Evolutionary conservation across 495 filamentous ascomycete species (phyloP).

Genomic region (Terfezia claveryi): DNA sequence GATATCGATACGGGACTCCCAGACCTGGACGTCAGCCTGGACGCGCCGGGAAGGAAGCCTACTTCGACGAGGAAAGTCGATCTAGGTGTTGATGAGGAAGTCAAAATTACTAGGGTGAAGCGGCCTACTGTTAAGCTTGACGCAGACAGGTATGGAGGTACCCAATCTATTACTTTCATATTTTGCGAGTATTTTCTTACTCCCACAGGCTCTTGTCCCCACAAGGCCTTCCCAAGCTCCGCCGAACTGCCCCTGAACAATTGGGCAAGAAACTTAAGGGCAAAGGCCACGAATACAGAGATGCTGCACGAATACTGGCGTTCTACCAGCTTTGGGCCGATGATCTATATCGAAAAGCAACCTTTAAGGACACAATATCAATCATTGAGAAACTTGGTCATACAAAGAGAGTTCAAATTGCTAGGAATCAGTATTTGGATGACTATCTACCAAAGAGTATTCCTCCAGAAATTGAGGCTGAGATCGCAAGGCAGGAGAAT

Average conservation of each 20-base stretch:
- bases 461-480: neutral
- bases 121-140: constrained; percentile 63
- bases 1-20: constrained; percentile 33
- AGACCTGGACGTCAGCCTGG: constrained; percentile 4
- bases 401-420: constrained; percentile 32
- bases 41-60: constrained; percentile 7
- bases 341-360: constrained; percentile 82
- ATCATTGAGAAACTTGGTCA: constrained; percentile 93
- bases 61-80: constrained; percentile 18
- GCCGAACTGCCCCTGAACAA: constrained; percentile 34
- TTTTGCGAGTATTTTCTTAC: neutral
- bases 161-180: neutral
- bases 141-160: constrained; percentile 36
- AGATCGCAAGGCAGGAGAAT: neutral
- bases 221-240: constrained; percentile 62
- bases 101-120: constrained; percentile 49
- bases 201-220: constrained; percentile 45
- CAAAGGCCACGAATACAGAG: constrained; percentile 42
- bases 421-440: neutral
- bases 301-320: constrained; percentile 58
- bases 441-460: neutral
- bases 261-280: constrained; percentile 4
- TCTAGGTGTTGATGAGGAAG: constrained; percentile 54
- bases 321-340: constrained; percentile 96
- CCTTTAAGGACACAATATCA: constrained; percentile 68